These are phyloP conservation scores for Choiromyces venosus DNA, from an alignment of 495 filamentous ascomycete species.

Conservation along the genomic window DNA sequence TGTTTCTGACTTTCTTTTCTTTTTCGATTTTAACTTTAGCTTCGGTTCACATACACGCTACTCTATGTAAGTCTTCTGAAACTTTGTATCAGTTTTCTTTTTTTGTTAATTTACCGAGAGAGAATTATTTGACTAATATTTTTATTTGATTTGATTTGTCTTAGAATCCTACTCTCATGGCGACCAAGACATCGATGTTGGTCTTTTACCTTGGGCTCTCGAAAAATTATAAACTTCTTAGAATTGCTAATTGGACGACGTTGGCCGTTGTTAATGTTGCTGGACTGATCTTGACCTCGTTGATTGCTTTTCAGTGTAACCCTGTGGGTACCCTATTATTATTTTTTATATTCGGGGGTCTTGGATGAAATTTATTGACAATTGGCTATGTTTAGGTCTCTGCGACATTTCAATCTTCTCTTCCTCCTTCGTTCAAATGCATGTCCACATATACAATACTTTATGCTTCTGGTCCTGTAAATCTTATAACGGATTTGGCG, in stretches of 20 bases:
- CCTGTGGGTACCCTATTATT: constrained; percentile 64
- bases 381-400: neutral
- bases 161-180: constrained; percentile 83
- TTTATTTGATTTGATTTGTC: constrained; percentile 24
- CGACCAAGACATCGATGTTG: constrained; percentile 85
- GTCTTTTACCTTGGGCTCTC: constrained; percentile 79
- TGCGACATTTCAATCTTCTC: constrained; percentile 6
- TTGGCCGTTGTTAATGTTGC: constrained; percentile 69
- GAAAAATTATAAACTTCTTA: constrained; percentile 65
- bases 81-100: neutral
- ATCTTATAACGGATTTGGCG: constrained; percentile 46
- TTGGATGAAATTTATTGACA: neutral
- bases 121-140: constrained; percentile 13
- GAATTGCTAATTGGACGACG: constrained; percentile 63
- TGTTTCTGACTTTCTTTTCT: neutral
- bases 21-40: constrained; percentile 9
- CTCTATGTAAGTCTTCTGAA: constrained; percentile 24
- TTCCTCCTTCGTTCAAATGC: constrained; percentile 14
- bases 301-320: constrained; percentile 86
- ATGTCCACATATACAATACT: constrained; percentile 21
- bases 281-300: constrained; percentile 70
- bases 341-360: neutral
- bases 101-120: neutral
- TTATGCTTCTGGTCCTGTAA: constrained; percentile 45
- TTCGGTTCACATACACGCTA: constrained; percentile 30